phyloP scores from a whole-genome alignment of 257 asterid genomes.

The Buddleja alternifolia region DNA sequence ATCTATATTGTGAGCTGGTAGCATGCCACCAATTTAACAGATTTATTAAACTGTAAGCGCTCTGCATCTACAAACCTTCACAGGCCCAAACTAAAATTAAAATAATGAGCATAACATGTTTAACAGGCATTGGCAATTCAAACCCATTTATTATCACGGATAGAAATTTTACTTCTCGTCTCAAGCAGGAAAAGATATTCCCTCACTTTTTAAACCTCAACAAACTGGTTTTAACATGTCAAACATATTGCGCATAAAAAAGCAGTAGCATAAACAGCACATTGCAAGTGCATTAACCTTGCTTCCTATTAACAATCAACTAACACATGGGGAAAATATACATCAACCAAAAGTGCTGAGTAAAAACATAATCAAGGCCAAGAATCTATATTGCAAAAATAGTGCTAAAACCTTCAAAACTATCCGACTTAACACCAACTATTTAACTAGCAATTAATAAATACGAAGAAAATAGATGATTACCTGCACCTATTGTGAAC shows the following conservation, averaged over 20 bases:
- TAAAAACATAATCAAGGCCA: conserved; percentile 5
- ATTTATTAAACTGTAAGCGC: not conserved
- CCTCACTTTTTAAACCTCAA: not conserved
- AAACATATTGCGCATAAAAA: not conserved
- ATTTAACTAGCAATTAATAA: not conserved
- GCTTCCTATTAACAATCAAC: not conserved
- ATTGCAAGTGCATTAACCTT: not conserved
- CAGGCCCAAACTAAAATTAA: not conserved
- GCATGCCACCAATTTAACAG: not conserved
- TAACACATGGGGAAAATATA: not conserved
- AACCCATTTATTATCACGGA: not conserved
- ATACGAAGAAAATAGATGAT: conserved; percentile 9
- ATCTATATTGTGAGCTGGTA: not conserved
- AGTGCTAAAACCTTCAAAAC: not conserved
- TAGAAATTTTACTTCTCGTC: not conserved
- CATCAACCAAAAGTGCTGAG: not conserved
- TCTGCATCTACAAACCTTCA: not conserved
- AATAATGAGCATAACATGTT: not conserved
- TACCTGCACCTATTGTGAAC: conserved; percentile 99
- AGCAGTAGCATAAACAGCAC: not conserved
- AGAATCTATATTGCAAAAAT: not conserved
- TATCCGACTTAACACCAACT: not conserved
- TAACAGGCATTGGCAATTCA: not conserved
- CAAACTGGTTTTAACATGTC: too few species aligned
- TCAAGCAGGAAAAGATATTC: not conserved